Conservation (phyloP, 2,329 filamentous ascomycete genomes). For the Colletotrichum endophyticum region DNA sequence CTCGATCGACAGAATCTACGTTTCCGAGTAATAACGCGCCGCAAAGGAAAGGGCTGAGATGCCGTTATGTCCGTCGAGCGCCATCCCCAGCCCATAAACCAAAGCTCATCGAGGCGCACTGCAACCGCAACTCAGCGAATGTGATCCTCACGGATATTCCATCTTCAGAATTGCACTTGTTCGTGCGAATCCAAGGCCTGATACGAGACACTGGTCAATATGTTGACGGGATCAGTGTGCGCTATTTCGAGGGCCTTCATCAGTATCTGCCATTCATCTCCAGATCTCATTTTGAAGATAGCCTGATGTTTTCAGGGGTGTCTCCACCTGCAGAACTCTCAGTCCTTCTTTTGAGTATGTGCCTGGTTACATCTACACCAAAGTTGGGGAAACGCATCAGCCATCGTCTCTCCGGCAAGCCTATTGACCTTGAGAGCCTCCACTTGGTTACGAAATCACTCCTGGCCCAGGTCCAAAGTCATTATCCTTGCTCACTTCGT, state of each 20-base stretch:
- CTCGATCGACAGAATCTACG: background rate
- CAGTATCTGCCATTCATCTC: slow-evolving; percentile 31
- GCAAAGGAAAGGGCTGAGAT: background rate
- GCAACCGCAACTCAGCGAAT: background rate
- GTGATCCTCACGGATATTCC: background rate
- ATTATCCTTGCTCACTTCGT: background rate
- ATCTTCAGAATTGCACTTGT: background rate
- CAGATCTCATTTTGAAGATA: slow-evolving; percentile 28
- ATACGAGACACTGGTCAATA: background rate
- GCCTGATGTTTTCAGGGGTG: slow-evolving; percentile 14
- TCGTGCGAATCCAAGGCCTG: background rate
- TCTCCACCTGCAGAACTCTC: background rate
- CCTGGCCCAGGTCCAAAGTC: background rate
- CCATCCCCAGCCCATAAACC: background rate
- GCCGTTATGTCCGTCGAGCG: background rate
- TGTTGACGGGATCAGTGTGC: background rate
- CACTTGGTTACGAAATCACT: background rate
- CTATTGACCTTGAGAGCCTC: background rate
- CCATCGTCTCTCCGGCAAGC: background rate
- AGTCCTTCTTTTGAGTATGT: background rate
- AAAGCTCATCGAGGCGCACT: background rate
- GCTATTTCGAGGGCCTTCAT: slow-evolving; percentile 25
- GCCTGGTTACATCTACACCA: background rate
- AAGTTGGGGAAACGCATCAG: background rate
- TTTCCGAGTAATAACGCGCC: background rate